Evolutionary conservation across 2,329 filamentous ascomycete genomes (phyloP).

Genomic region (Sclerotiophoma versabilis): DNA sequence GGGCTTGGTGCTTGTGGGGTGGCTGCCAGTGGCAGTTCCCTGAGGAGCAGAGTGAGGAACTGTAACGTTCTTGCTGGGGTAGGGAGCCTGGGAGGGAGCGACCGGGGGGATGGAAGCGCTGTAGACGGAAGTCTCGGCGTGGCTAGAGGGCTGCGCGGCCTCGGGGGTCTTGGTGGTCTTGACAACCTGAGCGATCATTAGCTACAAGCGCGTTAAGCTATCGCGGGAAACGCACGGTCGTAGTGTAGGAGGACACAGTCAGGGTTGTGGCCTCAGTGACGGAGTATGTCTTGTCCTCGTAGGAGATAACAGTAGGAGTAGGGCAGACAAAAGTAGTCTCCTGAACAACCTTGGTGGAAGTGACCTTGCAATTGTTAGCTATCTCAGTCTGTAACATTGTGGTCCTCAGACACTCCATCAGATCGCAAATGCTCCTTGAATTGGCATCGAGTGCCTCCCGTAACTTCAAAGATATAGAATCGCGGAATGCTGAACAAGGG

Average conservation of each 20-base stretch:
- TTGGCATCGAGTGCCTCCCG: neutral
- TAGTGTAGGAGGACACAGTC: slow-evolving; percentile 5
- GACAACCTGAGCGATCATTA: too few species aligned
- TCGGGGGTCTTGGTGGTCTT: slow-evolving; percentile 28
- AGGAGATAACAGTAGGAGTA: slow-evolving; percentile 25
- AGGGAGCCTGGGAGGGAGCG: slow-evolving; percentile 24
- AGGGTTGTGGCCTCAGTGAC: slow-evolving; percentile 12
- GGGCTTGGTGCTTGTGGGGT: slow-evolving; percentile 41
- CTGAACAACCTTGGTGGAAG: slow-evolving; percentile 13
- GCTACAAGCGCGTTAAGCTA: too few species aligned
- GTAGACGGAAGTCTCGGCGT: slow-evolving; percentile 17
- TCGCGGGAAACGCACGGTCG: too few species aligned
- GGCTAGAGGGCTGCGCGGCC: slow-evolving; percentile 26
- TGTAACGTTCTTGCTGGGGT: slow-evolving; percentile 35
- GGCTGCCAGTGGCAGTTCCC: slow-evolving; percentile 33
- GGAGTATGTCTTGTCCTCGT: slow-evolving; percentile 27
- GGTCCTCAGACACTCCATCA: neutral
- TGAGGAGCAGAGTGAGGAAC: slow-evolving; percentile 23
- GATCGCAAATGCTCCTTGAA: neutral
- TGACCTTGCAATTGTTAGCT: neutral
- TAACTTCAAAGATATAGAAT: neutral
- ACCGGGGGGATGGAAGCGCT: slow-evolving; percentile 20
- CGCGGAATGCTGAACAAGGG: too few species aligned
- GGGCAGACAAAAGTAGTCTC: slow-evolving; percentile 26
- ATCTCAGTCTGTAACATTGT: too few species aligned